Evolutionary conservation across 2,329 filamentous ascomycete species (phyloP), one percentile per base, ranked within the genome.

Genomic region (Phaeoacremonium minimum): DNA sequence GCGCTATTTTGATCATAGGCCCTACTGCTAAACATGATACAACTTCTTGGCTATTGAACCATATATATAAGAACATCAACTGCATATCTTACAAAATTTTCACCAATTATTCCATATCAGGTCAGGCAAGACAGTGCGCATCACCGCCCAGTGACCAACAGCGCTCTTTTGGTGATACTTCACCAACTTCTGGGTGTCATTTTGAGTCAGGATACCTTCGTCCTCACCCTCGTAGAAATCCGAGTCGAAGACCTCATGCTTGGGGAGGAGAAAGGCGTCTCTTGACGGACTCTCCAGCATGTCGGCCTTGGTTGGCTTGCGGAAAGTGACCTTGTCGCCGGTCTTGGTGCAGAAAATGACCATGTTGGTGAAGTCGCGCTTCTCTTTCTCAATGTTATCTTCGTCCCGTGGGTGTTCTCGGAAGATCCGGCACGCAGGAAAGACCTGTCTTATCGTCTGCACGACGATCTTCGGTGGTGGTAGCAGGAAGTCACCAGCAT

Each of bases 371-470:
- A 97, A 96, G 54, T 95, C 87, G 18, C 66, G 63, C 3, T 67
- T 69, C 14, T 67, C 60, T 29, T 64, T 55, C 22, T 69, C 66
- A 15, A 77, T 59, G 7, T 66, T 61, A 16, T 66, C 62, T 2
- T 63, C 60, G 5, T 76, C 66, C 4, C 70, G 63, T 4, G 78
- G 71, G 17, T 75, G 71, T 62, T 98, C 93, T 44, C 93, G 83
- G 74, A 89, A 98, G 50, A 95, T 79, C 42, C 89, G 86, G 63
- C 93, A 98, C 4, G 80, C 78, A n/a, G 87, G 85, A 61, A 97
- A 98, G 39, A 93, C 80, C 18, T 77, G 61, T 44, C 73, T 73
- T 57, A 97, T 90, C 19, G 93, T 97, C 52, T 84, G 80, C 48
- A 95, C 77, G 17, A 95, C 77, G 19, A 91, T 78, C 38, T 76